Evolutionary conservation across 805 yeast species (phyloP), one percentile per base, ranked within the genome.

Genomic region (Monosporozyma solicola): DNA sequence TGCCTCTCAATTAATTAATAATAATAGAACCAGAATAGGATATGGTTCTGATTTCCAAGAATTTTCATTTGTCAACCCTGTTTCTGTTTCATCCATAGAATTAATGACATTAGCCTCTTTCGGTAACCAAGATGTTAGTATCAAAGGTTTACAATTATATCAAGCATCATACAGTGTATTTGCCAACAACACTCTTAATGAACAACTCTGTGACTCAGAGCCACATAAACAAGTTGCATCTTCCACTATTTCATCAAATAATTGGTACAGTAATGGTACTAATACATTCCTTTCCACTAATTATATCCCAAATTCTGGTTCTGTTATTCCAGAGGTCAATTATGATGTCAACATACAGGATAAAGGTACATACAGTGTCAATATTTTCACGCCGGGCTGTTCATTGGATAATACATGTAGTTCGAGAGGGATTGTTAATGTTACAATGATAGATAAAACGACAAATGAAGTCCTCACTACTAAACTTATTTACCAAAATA

Each of bases 311-410:
- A 64, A 65, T 25, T 3, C 56, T 57, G 5, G 57, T 48, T 3
- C n/a, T 8, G 60, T 67, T 31, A 53, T 64, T 3, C 71, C 78
- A 6, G 63, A 63, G n/a, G 67, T 70, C 9, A 73, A 76, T 0
- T 83, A 84, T 62, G 20, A 50, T 37, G 41, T 51, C 13, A 33
- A 55, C 7, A 20, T 57, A 7, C 45, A 54, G 13, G 74, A 76
- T 53, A 88, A 96, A 9, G 97, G 97, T 9, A 74, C 81, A 54
- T 94, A 89, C 66, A 73, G 87, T 0, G 74, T 94, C 25, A 72
- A 80, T 51, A 60, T 91, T 49, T 84, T 80, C 60, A 94, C 99
- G 0, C 97, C 97, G 0, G 98, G 98, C 0, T 94, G 99, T 71
- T 51, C 66, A 0, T 65, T 60, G 3, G 96, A 87, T 64, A 68